phyloP scores from a whole-genome alignment of 1,284 basidiomycete genomes.

The Trichosporon inkin region DNA sequence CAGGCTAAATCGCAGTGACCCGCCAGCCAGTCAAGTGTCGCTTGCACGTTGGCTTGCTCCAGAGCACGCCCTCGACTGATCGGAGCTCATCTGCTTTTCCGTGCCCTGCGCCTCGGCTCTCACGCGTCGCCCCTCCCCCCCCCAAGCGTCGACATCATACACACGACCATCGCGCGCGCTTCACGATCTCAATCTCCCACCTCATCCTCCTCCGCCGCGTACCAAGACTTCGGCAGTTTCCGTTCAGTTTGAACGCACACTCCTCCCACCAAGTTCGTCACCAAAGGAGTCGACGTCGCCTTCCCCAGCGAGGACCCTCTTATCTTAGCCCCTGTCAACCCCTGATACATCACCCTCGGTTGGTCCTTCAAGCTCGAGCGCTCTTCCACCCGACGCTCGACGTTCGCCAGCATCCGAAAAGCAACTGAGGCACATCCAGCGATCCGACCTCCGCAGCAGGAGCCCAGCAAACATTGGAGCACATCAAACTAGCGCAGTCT shows the following conservation, averaged over 20 bases:
- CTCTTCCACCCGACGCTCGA: not conserved
- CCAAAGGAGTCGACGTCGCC: not conserved
- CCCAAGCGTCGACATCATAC: no score
- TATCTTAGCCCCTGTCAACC: not conserved
- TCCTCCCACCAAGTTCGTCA: not conserved
- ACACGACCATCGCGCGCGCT: not conserved
- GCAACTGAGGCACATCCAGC: not conserved
- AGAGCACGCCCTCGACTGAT: no score
- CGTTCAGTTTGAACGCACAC: not conserved
- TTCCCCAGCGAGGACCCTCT: conserved; percentile 1
- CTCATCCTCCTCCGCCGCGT: not conserved
- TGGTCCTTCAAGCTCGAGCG: conserved; percentile 1
- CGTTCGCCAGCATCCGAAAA: not conserved
- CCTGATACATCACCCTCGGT: conserved; percentile 3
- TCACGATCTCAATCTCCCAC: not conserved
- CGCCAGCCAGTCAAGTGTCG: no score
- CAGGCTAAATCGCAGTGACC: not conserved
- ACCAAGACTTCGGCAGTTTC: not conserved
- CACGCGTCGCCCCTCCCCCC: no score
- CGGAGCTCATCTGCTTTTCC: no score
- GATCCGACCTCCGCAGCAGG: conserved; percentile 2
- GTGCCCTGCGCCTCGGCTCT: no score
- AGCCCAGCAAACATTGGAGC: not conserved
- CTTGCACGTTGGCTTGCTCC: no score
- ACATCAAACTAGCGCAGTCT: not conserved